A percentile compares a stretch with the other conserved stretches of the same genome.
Evolutionary conservation across 352 stramenopile genomes (phyloP).

Genomic region (Nothophytophthora sp.): DNA sequence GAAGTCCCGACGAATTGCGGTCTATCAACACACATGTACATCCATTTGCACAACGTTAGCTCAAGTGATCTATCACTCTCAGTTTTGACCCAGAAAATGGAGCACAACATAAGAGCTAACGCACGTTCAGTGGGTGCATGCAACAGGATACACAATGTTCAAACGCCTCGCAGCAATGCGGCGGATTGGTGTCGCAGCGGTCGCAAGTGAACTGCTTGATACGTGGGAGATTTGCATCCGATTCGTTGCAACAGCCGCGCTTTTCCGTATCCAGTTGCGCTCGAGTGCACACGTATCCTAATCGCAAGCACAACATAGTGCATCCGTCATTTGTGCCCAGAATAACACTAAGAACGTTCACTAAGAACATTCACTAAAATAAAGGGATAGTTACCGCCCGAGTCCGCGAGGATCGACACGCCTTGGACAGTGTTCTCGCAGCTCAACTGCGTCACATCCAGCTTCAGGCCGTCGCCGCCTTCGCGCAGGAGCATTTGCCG

Average conservation of each 20-base stretch:
- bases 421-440: conserved; percentile 69
- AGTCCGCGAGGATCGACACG: conserved; percentile 48
- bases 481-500: conserved; percentile 49
- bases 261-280: conserved; percentile 39
- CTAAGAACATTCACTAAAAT: neutral
- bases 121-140: conserved; percentile 78
- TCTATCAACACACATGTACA: conserved; percentile 27
- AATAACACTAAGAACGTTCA: neutral
- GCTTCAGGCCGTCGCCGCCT: conserved; percentile 45
- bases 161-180: conserved; percentile 69
- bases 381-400: conserved; percentile 42
- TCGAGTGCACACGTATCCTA: conserved; percentile 55
- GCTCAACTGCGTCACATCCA: conserved; percentile 27
- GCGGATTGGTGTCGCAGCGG: conserved; percentile 58
- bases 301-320: neutral
- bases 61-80: conserved; percentile 2
- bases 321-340: neutral
- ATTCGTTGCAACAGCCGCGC: conserved; percentile 64
- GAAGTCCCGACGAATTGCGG: conserved; percentile 56
- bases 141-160: conserved; percentile 81
- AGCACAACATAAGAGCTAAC: conserved; percentile 1
- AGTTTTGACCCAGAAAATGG: neutral
- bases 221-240: conserved; percentile 43
- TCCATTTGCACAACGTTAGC: conserved; percentile 16
- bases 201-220: conserved; percentile 68